phyloP scores from a whole-genome alignment of 306 rosid genomes.

The Quercus cerris region DNA sequence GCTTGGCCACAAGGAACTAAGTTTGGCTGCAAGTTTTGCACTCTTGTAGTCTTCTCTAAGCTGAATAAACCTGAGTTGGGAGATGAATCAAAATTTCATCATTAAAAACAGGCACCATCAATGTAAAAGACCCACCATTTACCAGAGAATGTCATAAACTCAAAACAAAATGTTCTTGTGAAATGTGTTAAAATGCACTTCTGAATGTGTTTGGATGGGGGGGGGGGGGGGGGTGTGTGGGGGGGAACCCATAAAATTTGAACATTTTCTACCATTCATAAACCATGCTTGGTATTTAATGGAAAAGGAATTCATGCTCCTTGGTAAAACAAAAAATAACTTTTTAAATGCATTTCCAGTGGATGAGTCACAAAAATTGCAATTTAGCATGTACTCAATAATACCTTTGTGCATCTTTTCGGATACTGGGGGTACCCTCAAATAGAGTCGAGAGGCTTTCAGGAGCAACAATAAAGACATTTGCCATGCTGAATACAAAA shows the following conservation, averaged over 20 bases:
- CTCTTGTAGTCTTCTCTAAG: slow-evolving; percentile 96
- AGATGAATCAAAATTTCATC: slow-evolving; percentile 29
- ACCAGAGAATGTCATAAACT: neutral
- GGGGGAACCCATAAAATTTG: neutral
- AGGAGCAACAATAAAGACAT: slow-evolving; percentile 98
- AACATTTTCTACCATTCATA: neutral
- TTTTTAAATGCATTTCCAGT: neutral
- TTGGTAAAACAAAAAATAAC: neutral
- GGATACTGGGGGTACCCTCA: slow-evolving; percentile 97
- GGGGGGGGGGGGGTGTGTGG: neutral
- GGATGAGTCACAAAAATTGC: neutral
- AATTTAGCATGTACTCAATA: neutral
- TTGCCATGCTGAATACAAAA: slow-evolving; percentile 73
- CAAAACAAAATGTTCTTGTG: neutral
- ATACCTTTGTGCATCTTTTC: slow-evolving; percentile 95
- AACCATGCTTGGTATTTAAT: neutral
- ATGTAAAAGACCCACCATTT: neutral
- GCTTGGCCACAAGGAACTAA: slow-evolving; percentile 83
- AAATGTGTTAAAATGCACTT: neutral
- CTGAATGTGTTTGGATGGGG: neutral
- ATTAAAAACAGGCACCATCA: slow-evolving; percentile 6
- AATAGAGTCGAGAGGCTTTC: slow-evolving; percentile 91
- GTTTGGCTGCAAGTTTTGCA: slow-evolving; percentile 85
- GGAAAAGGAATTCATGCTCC: neutral
- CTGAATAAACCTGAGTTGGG: slow-evolving; percentile 69